Percentiles rank a stretch among this genome's conserved stretches.
Evolutionary conservation across 148 eudicot genomes (phyloP).

Genomic region (Camellia lanceoleosa): DNA sequence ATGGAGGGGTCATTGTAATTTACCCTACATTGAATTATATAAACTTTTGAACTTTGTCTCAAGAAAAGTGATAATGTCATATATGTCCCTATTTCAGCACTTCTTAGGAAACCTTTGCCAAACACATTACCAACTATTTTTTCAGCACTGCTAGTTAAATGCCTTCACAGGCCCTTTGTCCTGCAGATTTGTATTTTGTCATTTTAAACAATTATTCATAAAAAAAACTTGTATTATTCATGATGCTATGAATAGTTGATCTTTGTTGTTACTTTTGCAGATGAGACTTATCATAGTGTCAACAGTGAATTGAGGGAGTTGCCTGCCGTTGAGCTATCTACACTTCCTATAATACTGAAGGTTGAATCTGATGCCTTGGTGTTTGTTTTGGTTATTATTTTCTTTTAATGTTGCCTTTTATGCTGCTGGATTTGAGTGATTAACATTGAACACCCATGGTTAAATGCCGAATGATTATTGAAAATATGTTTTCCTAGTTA

Average conservation of each 20-base stretch:
- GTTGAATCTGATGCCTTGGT: conserved; percentile 31
- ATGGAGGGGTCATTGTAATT: no score
- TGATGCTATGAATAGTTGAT: conserved; percentile 6
- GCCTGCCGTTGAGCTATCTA: conserved; percentile 85
- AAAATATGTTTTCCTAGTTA: neutral
- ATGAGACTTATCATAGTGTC: conserved; percentile 62
- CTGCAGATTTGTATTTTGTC: neutral
- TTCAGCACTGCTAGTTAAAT: neutral
- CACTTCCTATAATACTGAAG: conserved; percentile 88
- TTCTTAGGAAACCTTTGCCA: neutral
- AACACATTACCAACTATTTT: neutral
- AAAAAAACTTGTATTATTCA: neutral
- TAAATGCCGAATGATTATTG: neutral
- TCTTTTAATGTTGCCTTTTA: neutral
- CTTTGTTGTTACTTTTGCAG: conserved; percentile 42
- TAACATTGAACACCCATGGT: neutral
- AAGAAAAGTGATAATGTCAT: neutral
- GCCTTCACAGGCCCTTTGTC: neutral
- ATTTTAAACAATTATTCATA: neutral
- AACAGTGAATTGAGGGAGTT: conserved; percentile 82
- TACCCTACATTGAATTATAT: no score
- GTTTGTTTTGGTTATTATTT: neutral
- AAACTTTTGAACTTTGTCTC: no score
- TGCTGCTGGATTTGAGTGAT: neutral
- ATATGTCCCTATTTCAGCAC: neutral